Conservation (phyloP, 1,139 yeast species). For the Saccharomyces hybrid region DNA sequence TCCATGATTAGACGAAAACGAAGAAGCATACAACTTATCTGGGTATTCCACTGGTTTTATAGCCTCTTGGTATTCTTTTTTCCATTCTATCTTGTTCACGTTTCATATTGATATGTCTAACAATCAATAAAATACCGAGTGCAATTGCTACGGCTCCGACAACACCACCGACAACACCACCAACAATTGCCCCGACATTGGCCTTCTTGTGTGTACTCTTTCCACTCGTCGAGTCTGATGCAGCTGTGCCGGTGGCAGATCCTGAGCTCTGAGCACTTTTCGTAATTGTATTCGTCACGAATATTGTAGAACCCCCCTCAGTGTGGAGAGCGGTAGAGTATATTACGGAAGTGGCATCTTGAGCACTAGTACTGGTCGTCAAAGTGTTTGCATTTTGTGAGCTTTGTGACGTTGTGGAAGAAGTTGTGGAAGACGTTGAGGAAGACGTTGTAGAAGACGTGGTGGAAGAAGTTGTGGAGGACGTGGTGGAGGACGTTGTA, state of each 20-base stretch:
- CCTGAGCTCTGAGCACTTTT: constrained; percentile 14
- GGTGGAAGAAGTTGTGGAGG: constrained; percentile 2
- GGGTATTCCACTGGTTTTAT: constrained; percentile 32
- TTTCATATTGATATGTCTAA: constrained; percentile 27
- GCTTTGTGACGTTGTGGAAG: not conserved
- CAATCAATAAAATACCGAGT: constrained; percentile 17
- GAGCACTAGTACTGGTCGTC: not conserved
- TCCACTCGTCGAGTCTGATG: constrained; percentile 5
- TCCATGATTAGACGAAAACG: constrained; percentile 10
- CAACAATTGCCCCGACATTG: constrained; percentile 32
- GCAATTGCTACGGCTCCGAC: constrained; percentile 26
- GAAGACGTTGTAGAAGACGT: constrained; percentile 1
- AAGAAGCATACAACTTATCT: constrained; percentile 6
- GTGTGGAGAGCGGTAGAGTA: constrained; percentile 24
- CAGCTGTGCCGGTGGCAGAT: constrained; percentile 9
- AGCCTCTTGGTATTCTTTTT: constrained; percentile 33
- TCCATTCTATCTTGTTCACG: constrained; percentile 34
- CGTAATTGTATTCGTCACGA: constrained; percentile 27
- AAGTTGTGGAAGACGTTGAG: not conserved
- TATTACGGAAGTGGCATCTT: constrained; percentile 11
- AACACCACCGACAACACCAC: constrained; percentile 34
- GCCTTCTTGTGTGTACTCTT: constrained; percentile 12
- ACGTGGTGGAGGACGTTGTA: not conserved
- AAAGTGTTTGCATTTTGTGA: not conserved
- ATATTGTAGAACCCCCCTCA: constrained; percentile 28